Evolutionary conservation across 345 rosid genomes (phyloP).

Genomic region (Boechera divaricarpa): DNA sequence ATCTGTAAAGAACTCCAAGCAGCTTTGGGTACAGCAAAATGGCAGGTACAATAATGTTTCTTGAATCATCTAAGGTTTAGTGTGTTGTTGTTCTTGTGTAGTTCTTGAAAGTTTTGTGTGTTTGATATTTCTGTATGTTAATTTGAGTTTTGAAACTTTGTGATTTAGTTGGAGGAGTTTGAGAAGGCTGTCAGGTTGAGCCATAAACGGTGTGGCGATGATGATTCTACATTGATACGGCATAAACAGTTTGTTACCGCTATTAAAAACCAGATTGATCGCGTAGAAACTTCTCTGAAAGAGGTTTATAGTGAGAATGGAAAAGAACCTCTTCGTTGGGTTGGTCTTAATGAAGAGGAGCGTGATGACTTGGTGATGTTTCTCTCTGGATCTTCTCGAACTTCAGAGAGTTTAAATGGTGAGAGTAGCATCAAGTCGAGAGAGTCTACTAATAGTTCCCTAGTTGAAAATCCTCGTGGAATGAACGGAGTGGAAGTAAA

Average conservation of each 20-base stretch:
- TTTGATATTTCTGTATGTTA: neutral
- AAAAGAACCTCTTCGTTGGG: constrained; percentile 74
- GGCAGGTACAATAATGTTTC: constrained; percentile 66
- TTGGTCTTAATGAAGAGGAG: constrained; percentile 76
- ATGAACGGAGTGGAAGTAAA: constrained; percentile 25
- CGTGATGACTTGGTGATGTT: constrained; percentile 78
- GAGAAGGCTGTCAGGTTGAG: constrained; percentile 75
- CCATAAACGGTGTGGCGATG: constrained; percentile 49
- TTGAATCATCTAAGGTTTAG: constrained; percentile 8
- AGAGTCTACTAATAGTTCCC: neutral
- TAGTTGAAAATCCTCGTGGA: neutral
- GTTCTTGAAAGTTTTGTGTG: neutral
- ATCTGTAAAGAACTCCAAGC: constrained; percentile 72
- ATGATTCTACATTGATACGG: constrained; percentile 57
- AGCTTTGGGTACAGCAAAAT: constrained; percentile 82
- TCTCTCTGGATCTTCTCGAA: constrained; percentile 67
- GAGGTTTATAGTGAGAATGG: constrained; percentile 63
- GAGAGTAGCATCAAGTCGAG: constrained; percentile 39
- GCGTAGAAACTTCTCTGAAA: constrained; percentile 63
- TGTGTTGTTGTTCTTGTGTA: neutral
- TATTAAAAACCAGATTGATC: constrained; percentile 63
- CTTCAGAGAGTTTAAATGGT: constrained; percentile 19
- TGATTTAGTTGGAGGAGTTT: constrained; percentile 75
- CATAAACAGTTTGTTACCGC: constrained; percentile 77
- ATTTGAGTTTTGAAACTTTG: constrained; percentile 7